Conservation (phyloP, 371 early-diverging fungal species). For the Rhizopus microsporus region DNA sequence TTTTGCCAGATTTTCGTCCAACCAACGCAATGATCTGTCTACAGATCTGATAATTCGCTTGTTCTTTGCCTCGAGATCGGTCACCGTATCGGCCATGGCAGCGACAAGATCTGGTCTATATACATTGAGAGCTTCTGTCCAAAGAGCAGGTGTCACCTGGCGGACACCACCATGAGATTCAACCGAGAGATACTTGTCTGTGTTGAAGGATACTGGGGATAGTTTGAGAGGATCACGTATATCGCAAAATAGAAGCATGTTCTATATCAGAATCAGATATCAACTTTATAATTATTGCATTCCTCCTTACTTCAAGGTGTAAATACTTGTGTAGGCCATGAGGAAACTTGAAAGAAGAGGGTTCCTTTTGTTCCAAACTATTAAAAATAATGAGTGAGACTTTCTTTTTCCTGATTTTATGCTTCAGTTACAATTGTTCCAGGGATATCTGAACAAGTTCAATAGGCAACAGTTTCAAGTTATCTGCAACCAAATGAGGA, state of each 20-base stretch:
- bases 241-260: slow-evolving; percentile 62
- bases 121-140: slow-evolving; percentile 46
- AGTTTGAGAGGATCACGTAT: slow-evolving; percentile 62
- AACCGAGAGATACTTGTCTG: slow-evolving; percentile 67
- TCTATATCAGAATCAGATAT: slow-evolving; percentile 21
- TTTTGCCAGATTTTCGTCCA: slow-evolving; percentile 34
- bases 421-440: slow-evolving; percentile 58
- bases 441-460: slow-evolving; percentile 53
- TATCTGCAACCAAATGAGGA: slow-evolving; percentile 76
- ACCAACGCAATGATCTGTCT: slow-evolving; percentile 68
- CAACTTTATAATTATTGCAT: neutral
- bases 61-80: slow-evolving; percentile 49
- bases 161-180: slow-evolving; percentile 70
- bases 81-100: slow-evolving; percentile 44
- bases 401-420: too few species aligned
- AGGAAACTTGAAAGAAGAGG: slow-evolving; percentile 53
- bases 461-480: slow-evolving; percentile 46
- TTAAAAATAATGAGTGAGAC: neutral
- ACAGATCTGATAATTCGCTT: slow-evolving; percentile 71
- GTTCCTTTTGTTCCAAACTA: slow-evolving; percentile 50
- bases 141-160: slow-evolving; percentile 55
- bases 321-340: slow-evolving; percentile 59
- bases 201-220: slow-evolving; percentile 50
- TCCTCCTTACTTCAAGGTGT: slow-evolving; percentile 43
- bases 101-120: slow-evolving; percentile 61